These are phyloP conservation scores for Komagataea norvegica DNA, from an alignment of 1,139 yeast genomes.

Conservation along the genomic window DNA sequence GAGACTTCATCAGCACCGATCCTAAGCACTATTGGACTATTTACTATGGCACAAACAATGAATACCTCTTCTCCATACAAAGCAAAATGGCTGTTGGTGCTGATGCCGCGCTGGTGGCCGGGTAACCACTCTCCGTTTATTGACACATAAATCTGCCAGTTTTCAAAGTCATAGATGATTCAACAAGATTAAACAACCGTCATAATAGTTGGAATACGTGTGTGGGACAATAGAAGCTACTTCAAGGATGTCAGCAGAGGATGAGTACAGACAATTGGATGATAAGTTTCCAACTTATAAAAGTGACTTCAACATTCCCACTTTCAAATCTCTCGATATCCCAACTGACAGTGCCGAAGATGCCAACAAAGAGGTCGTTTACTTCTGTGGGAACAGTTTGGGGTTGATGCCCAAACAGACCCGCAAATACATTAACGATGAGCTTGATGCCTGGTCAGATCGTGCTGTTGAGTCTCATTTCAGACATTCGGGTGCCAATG, in stretches of 20 bases:
- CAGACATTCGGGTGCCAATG: conserved; percentile 47
- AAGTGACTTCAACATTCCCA: conserved; percentile 54
- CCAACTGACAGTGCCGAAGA: conserved; percentile 18
- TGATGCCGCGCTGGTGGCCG: conserved; percentile 47
- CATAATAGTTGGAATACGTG: not conserved
- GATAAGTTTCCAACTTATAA: conserved; percentile 33
- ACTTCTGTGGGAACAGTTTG: conserved; percentile 86
- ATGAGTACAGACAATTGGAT: conserved; percentile 12
- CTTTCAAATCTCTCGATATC: conserved; percentile 50
- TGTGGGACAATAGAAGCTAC: too few relatives aligned
- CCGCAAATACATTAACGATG: conserved; percentile 52
- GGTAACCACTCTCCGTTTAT: conserved; percentile 32
- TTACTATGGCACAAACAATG: too few relatives aligned
- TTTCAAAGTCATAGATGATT: too few relatives aligned
- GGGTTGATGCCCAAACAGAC: conserved; percentile 81
- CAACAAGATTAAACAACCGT: too few relatives aligned
- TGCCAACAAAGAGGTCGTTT: conserved; percentile 28
- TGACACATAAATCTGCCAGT: too few relatives aligned
- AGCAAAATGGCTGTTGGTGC: too few relatives aligned
- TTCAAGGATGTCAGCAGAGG: not conserved
- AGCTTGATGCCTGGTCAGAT: conserved; percentile 74
- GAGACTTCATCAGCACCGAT: conserved; percentile 21
- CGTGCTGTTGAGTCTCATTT: conserved; percentile 86
- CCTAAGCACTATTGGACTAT: conserved; percentile 11
- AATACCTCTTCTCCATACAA: too few relatives aligned